Evolutionary conservation across 2,329 filamentous ascomycete genomes (phyloP).

Genomic region (Pezicula neosporulosa): DNA sequence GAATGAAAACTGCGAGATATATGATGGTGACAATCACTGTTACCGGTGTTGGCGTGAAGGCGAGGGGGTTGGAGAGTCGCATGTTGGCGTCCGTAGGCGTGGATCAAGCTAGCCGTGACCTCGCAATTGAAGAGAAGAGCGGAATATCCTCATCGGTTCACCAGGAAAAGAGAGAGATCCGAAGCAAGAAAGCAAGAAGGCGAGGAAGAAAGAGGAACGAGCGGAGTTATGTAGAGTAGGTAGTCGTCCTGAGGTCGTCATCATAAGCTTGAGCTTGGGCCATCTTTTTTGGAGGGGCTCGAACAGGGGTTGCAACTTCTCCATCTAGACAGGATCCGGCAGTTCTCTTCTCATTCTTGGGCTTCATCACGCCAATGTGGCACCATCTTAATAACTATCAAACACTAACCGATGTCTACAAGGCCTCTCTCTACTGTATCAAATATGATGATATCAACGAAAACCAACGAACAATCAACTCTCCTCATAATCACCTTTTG

Average conservation of each 20-base stretch:
- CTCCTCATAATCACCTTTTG: constrained; percentile 9
- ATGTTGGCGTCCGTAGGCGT: constrained; percentile 10
- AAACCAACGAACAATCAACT: neutral
- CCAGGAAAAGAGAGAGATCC: neutral
- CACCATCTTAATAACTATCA: too few species aligned
- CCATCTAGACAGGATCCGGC: too few species aligned
- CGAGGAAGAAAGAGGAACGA: neutral
- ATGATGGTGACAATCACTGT: constrained; percentile 72
- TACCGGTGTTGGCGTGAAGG: constrained; percentile 78
- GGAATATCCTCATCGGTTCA: neutral
- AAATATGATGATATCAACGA: too few species aligned
- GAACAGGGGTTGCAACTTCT: too few species aligned
- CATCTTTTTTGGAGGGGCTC: too few species aligned
- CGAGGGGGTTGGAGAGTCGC: constrained; percentile 52
- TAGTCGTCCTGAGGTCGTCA: neutral
- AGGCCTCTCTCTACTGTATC: too few species aligned
- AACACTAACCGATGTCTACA: too few species aligned
- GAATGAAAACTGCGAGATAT: constrained; percentile 75
- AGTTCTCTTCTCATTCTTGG: too few species aligned
- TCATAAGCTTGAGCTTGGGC: too few species aligned
- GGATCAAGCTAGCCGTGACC: too few species aligned
- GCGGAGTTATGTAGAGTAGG: neutral
- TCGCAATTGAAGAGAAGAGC: too few species aligned
- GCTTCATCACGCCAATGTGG: too few species aligned
- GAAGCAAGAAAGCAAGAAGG: neutral